Base-by-base conservation (phyloP, 129 eudicot genomes). In the Logfia minima region DNA sequence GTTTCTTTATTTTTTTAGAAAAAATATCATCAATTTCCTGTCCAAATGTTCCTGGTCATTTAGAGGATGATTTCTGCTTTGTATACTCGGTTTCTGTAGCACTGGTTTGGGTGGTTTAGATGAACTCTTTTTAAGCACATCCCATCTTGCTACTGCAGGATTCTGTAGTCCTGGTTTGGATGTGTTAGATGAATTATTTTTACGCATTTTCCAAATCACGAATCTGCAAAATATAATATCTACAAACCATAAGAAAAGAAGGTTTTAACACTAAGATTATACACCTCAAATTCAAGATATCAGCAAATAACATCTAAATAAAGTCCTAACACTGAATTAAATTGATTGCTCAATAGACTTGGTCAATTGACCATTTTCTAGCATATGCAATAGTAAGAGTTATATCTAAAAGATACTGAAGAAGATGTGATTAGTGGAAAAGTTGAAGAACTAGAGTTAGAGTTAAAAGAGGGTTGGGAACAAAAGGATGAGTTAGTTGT, bases 1-100 rank as follows among this genome's bases (percentile, higher is more conserved):
- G 67, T 75, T 78, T 88, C 88, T 88, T 90, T 78, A 89, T 77
- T 86, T 88, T 92, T 76, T 83, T 83, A 4, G 89, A 85, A 56
- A 92, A 92, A n/a, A 92, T 88, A 1, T 92, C 98, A 24, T 92
- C 96, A n/a, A 90, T 88, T 83, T 90, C 96, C 37, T 80, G 73
- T n/a, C 85, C 80, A 23, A 72, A 74, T 56, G 72, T 82, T 61
- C 75, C 78, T 31, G 85, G 52, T 23, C 24, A 23, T 28, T 77
- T 75, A 8, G 77, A 21, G 31, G 78, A 53, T 53, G 77, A 65
- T 78, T 85, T 85, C 68, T 72, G 77, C 74, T 75, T 70, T 35
- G 72, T 35, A 43, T 48, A 65, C 66, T 75, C 8, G 74, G 73
- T 19, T 80, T 83, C 61, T 52, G 55, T 35, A 32, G 39, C 16